Evolutionary conservation across 768 basidiomycete species (phyloP).

Genomic region (Boletellus sp.): DNA sequence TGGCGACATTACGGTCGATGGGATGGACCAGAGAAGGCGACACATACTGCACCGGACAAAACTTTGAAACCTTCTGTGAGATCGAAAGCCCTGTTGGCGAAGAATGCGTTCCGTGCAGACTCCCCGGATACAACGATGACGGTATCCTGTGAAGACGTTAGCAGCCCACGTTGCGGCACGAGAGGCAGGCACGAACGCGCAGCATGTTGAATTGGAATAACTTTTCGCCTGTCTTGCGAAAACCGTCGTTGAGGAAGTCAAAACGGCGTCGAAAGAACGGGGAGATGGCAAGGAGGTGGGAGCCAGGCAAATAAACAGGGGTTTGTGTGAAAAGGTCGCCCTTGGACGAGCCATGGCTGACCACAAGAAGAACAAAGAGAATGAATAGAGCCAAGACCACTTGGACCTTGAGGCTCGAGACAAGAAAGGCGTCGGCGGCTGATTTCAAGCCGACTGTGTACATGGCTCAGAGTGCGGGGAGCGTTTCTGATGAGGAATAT

Average conservation of each 20-base stretch:
- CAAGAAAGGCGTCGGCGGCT: conserved; percentile 35
- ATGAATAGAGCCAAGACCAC: conserved; percentile 32
- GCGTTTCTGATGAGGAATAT: conserved; percentile 21
- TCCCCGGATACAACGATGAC: conserved; percentile 78
- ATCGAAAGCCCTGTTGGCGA: conserved; percentile 66
- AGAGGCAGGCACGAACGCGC: conserved; percentile 43
- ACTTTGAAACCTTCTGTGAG: conserved; percentile 78
- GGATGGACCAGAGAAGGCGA: conserved; percentile 5
- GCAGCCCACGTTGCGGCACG: conserved; percentile 10
- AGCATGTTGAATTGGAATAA: conserved; percentile 70
- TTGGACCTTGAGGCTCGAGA: conserved; percentile 33
- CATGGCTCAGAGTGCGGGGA: conserved; percentile 32
- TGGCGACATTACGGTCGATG: conserved; percentile 12
- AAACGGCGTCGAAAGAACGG: conserved; percentile 69
- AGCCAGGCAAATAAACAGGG: conserved; percentile 56
- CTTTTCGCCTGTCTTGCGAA: conserved; percentile 60
- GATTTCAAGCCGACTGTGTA: conserved; percentile 41
- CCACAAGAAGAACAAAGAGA: conserved; percentile 39
- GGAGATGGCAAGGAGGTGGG: conserved; percentile 52
- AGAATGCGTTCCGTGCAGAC: conserved; percentile 63
- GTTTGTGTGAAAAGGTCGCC: conserved; percentile 41
- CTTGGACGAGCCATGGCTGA: conserved; percentile 37
- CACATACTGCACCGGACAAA: conserved; percentile 70
- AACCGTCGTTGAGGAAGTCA: conserved; percentile 72
- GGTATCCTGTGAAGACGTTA: conserved; percentile 47